phyloP scores from a whole-genome alignment of 164 flowering plant genomes.

The Piper longum region DNA sequence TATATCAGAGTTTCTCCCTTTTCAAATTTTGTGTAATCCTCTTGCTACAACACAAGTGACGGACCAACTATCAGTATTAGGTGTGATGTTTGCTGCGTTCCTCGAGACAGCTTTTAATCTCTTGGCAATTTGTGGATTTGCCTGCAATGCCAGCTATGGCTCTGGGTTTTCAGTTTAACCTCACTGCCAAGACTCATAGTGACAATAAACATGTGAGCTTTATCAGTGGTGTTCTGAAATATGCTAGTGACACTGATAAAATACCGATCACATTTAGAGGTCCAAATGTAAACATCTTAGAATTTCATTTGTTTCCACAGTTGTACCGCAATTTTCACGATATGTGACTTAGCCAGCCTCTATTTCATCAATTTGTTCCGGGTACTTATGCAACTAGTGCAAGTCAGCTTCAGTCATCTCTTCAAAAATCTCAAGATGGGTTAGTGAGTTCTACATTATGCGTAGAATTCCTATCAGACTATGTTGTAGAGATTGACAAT shows the following conservation, averaged over 20 bases:
- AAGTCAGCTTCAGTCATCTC: slow-evolving; percentile 55
- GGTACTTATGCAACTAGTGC: slow-evolving; percentile 48
- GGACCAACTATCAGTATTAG: slow-evolving; percentile 66
- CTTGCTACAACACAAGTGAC: slow-evolving; percentile 61
- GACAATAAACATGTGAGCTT: slow-evolving; percentile 46
- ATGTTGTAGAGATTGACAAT: slow-evolving; percentile 61
- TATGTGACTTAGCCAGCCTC: slow-evolving; percentile 76
- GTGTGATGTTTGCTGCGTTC: slow-evolving; percentile 49
- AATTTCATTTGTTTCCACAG: slow-evolving; percentile 72
- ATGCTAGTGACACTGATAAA: slow-evolving; percentile 32
- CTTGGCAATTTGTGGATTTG: slow-evolving; percentile 92
- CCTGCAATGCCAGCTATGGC: slow-evolving; percentile 81
- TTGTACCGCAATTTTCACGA: slow-evolving; percentile 52
- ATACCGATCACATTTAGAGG: slow-evolving; percentile 77
- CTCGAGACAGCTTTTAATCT: slow-evolving; percentile 45
- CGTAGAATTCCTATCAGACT: slow-evolving; percentile 68
- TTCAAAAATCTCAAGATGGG: slow-evolving; percentile 54
- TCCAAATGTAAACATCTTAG: slow-evolving; percentile 41
- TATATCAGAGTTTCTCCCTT: slow-evolving; percentile 41
- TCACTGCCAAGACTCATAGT: slow-evolving; percentile 39
- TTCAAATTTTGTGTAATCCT: slow-evolving; percentile 42
- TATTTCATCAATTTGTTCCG: slow-evolving; percentile 75
- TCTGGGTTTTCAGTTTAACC: slow-evolving; percentile 84
- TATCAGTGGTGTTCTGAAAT: slow-evolving; percentile 54
- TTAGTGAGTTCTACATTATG: slow-evolving; percentile 61